Conservation (phyloP, 495 filamentous ascomycete genomes). For the Chaetomium fimeti region DNA sequence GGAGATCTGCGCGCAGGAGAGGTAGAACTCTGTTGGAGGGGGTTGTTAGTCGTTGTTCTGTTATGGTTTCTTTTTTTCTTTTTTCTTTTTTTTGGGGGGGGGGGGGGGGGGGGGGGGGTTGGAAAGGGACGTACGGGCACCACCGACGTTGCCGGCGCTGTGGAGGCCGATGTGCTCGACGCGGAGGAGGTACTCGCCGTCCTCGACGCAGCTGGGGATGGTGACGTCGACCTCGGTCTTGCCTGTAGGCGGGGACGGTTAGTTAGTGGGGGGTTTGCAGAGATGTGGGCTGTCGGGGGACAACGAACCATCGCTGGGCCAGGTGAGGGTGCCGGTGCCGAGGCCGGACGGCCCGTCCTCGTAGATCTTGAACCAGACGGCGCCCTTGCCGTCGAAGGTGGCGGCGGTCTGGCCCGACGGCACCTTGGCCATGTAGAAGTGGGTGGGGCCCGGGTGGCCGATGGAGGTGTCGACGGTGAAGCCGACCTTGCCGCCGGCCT, state of each 20-base stretch:
- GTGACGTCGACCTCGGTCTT: slow-evolving; percentile 41
- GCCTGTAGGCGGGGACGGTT: slow-evolving; percentile 19
- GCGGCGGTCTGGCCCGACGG: slow-evolving; percentile 47
- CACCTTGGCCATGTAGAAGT: slow-evolving; percentile 52
- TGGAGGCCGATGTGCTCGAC: slow-evolving; percentile 59
- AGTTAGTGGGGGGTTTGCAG: no score
- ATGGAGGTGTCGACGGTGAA: slow-evolving; percentile 48
- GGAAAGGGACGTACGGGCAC: slow-evolving; percentile 36
- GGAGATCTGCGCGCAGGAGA: slow-evolving; percentile 48
- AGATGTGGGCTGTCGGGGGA: no score
- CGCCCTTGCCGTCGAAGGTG: slow-evolving; percentile 50
- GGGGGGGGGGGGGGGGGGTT: no score
- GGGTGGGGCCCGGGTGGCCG: slow-evolving; percentile 46
- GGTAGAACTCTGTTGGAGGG: slow-evolving; percentile 44
- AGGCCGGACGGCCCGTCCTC: slow-evolving; percentile 43
- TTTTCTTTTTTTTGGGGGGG: no score
- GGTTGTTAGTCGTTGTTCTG: no score
- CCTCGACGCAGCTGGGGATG: slow-evolving; percentile 48
- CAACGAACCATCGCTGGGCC: slow-evolving; percentile 44
- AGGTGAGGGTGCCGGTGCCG: slow-evolving; percentile 40
- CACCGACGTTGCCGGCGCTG: slow-evolving; percentile 42
- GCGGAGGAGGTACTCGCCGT: slow-evolving; percentile 60
- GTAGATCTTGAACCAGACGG: slow-evolving; percentile 56
- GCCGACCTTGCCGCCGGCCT: slow-evolving; percentile 44
- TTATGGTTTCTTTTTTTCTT: no score